Evolutionary conservation across 306 rosid genomes (phyloP).

Genomic region (Rosa lucieae): DNA sequence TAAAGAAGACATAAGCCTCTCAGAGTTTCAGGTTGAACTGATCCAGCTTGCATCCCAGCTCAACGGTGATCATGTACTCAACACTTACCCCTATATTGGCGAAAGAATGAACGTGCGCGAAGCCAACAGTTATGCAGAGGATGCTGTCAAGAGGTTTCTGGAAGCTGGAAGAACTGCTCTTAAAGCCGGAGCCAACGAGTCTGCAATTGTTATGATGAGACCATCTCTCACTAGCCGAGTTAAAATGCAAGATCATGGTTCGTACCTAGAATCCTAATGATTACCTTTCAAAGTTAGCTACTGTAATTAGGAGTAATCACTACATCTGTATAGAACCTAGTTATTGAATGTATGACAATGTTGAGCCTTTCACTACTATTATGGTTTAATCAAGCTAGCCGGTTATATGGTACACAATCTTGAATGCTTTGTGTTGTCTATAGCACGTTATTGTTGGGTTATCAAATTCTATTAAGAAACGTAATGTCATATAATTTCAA

Average conservation of each 20-base stretch:
- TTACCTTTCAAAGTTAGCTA: constrained; percentile 7
- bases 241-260: constrained; percentile 23
- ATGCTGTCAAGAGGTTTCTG: constrained; percentile 85
- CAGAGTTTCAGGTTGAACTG: constrained; percentile 86
- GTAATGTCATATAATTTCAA: neutral
- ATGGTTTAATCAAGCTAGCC: neutral
- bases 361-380: neutral
- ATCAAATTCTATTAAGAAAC: neutral
- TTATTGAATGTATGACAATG: neutral
- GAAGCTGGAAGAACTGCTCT: constrained; percentile 87
- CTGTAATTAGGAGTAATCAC: neutral
- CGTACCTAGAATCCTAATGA: constrained; percentile 38
- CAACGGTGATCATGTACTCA: constrained; percentile 75
- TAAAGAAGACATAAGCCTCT: constrained; percentile 61
- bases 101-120: constrained; percentile 68
- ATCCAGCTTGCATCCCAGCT: constrained; percentile 98
- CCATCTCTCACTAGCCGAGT: constrained; percentile 85
- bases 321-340: constrained; percentile 2
- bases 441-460: neutral
- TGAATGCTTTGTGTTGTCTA: neutral
- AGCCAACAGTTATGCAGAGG: constrained; percentile 87
- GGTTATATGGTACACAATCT: neutral
- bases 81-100: constrained; percentile 77
- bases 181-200: constrained; percentile 85
- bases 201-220: constrained; percentile 85